These are phyloP conservation scores for Martensiomyces pterosporus DNA, from an alignment of 192 early-diverging fungal genomes.

Conservation along the genomic window DNA sequence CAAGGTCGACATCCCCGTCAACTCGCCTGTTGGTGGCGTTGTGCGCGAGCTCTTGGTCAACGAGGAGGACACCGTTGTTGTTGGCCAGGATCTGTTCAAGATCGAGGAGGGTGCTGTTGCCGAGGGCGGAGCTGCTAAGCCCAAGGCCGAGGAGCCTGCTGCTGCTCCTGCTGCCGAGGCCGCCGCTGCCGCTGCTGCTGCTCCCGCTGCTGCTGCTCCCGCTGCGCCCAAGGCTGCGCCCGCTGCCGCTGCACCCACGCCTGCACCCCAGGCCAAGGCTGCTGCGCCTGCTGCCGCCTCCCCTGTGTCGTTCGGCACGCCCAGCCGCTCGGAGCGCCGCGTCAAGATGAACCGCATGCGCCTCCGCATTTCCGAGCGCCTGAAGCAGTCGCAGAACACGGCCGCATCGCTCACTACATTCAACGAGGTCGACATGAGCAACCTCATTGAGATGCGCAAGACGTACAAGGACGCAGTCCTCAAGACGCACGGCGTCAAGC, in stretches of 20 bases:
- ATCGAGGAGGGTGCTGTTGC: conserved; percentile 61
- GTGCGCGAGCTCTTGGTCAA: conserved; percentile 76
- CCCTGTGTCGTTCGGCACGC: conserved; percentile 24
- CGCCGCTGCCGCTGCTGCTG: conserved; percentile 50
- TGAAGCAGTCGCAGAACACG: conserved; percentile 96
- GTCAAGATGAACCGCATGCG: conserved; percentile 99
- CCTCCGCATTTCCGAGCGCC: conserved; percentile 81
- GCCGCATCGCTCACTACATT: conserved; percentile 98
- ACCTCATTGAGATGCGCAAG: conserved; percentile 85
- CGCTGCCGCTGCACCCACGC: conserved; percentile 9
- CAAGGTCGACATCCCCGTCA: conserved; percentile 98
- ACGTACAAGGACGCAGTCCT: conserved; percentile 92
- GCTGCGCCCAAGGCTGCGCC: conserved; percentile 33
- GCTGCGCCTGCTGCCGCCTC: conserved; percentile 5
- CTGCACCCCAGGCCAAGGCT: conserved; percentile 7
- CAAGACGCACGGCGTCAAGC: conserved; percentile 93
- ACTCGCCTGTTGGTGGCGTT: conserved; percentile 89
- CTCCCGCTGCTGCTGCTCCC: conserved; percentile 25
- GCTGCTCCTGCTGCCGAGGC: conserved; percentile 34
- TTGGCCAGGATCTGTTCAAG: conserved; percentile 91
- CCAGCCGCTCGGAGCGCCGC: conserved; percentile 39
- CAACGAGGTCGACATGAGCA: conserved; percentile 99
- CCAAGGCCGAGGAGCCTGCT: conserved; percentile 29
- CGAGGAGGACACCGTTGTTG: conserved; percentile 86
- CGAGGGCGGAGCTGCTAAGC: conserved; percentile 45